Base-by-base conservation (phyloP, 2,329 filamentous ascomycete species). In the Fusarium sp. region DNA sequence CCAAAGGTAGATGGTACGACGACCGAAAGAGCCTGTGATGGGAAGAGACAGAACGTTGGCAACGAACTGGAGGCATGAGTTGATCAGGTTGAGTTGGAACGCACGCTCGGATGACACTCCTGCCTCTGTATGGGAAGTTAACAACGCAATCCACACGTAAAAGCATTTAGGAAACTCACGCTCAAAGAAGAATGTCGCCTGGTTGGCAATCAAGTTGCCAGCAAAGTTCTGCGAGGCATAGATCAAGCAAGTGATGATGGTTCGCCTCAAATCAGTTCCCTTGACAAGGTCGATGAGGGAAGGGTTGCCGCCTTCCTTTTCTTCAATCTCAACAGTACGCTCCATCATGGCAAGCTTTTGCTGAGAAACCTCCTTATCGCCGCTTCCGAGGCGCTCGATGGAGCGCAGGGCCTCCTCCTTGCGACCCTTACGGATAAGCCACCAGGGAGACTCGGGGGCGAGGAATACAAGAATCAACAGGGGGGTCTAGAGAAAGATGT, bases 21-120 rank as follows among this genome's bases (percentile, higher is more conserved):
- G 85, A 73, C 88, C 87, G 51, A 88, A 81, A 75, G 87, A 90
- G 3, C 85, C 83, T 21, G 87, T 90, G 47, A 91, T 82, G 51
- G 90, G 78, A 87, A 88, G 90, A 58, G 88, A 90, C 31, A 88
- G 79, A 82, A 89, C 88, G 75, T 88, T 86, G 67, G 88, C 82
- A 75, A 91, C 76, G 76, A 77, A 80, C 74, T 89, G 86, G 14
- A 91, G 86, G 54, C 83, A 85, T 0, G 88, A 89, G 52, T 85
- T 90, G 76, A 90, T 88, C 31, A 91, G 83, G 75, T 86, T 86
- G 5, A 90, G 80, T 39, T 83, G 84, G 72, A 90, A 90, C 3
- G 88, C 84, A 29, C 79, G 82, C 66, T 88, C 78, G 2, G 75
- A 76, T 3, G 61, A 58, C 60, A 91, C 84, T 43, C 87, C 87